Base-by-base conservation (phyloP, 108 stramenopile species). In the Skeletonema costatum region DNA sequence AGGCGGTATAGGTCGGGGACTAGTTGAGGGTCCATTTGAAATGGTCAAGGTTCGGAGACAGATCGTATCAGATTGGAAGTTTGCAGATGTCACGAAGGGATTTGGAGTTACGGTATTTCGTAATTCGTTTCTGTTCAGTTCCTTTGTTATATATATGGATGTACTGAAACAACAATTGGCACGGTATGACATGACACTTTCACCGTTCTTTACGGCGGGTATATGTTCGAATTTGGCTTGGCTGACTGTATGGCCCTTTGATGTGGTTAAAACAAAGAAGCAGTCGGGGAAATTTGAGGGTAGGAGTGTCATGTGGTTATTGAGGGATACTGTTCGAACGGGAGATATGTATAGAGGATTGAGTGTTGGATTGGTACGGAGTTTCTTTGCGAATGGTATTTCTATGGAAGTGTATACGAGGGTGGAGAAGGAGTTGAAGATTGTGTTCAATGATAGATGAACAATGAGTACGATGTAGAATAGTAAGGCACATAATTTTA, bases 11-110 rank as follows among this genome's bases (percentile, higher is more conserved):
- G 91, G 92, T 2, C 74, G 94, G 59, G 94, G 90, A 9, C 16
- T 96, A 46, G 89, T 96, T 6, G 94, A 96, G 62, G 87, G 81
- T 3, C 94, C 94, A 16, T 88, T 87, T 48, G 94, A 96, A 51
- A 93, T 89, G 77, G 78, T 96, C 16, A 96, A 96, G 73, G 87
- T 90, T 42, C 76, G 94, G 56, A 64, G 83, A 38, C 94, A 96
- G 71, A 83, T 93, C 9, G 80, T 88, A 16, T 73, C 83, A 7
- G 58, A 58, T 10, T 92, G 90, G 91, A 77, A 39, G 32, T 50
- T 77, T 29, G 35, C 32, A n/a, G 87, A 93, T 70, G 51, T 92
- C 2, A 68, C 89, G 73, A 85, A 88, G 64, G 94, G 94, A 16
- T 85, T 87, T 48, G 88, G 82, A 1, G 80, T 90, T 21, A 96